Conservation (phyloP, 768 basidiomycete genomes). For the Tulasnella sp. region DNA sequence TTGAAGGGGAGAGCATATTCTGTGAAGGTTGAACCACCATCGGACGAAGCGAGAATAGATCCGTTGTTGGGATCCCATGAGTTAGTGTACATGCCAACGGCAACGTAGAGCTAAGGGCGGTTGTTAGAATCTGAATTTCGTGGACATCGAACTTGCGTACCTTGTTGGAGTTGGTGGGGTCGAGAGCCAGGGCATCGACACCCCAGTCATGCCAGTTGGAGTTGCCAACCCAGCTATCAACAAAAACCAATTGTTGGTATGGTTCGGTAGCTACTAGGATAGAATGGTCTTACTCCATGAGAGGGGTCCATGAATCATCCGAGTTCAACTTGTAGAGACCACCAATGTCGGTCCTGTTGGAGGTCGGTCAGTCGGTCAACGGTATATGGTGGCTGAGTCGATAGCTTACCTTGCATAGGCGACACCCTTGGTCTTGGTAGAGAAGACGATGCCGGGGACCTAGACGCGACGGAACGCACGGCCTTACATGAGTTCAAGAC, state of each 20-base stretch:
- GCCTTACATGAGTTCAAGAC: background rate
- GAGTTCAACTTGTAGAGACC: constrained; percentile 20
- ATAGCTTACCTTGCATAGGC: background rate
- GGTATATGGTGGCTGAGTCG: background rate
- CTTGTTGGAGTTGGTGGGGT: constrained; percentile 48
- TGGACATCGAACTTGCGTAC: constrained; percentile 37
- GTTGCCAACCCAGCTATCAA: constrained; percentile 6
- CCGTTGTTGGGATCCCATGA: constrained; percentile 54
- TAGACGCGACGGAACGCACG: background rate
- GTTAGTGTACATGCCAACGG: constrained; percentile 34
- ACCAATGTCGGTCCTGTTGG: constrained; percentile 7
- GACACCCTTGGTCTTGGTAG: background rate
- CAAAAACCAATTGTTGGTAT: background rate
- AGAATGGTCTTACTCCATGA: constrained; percentile 13
- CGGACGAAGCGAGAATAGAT: constrained; percentile 51
- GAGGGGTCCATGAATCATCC: constrained; percentile 21
- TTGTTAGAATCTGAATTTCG: background rate
- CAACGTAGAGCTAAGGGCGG: constrained; percentile 41
- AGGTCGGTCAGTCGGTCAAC: background rate
- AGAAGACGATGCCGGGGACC: constrained; percentile 17
- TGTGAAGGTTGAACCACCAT: constrained; percentile 51
- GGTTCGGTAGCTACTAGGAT: background rate
- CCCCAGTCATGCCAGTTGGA: constrained; percentile 42
- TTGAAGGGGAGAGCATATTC: constrained; percentile 52
- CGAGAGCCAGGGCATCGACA: constrained; percentile 53